These are phyloP conservation scores for Hypoxylon sp. DNA, from an alignment of 2,329 filamentous ascomycete genomes.

Conservation along the genomic window DNA sequence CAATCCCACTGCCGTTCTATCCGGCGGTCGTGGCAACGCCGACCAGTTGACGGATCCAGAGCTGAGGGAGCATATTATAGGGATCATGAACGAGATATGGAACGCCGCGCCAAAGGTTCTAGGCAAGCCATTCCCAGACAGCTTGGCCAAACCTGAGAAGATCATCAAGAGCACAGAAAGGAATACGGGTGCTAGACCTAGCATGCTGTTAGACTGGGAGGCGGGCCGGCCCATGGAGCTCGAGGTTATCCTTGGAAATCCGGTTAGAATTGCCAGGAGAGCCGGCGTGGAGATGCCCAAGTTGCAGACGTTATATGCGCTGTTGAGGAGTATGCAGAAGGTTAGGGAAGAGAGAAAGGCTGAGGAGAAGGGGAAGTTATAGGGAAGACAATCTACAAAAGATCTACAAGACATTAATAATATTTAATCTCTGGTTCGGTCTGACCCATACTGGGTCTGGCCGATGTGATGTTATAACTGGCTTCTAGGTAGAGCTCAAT, in stretches of 20 bases:
- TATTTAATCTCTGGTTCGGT: not conserved
- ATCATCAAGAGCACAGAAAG: constrained; percentile 74
- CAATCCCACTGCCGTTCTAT: constrained; percentile 79
- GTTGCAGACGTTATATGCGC: constrained; percentile 76
- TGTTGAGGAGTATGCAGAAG: constrained; percentile 74
- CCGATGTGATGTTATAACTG: not conserved
- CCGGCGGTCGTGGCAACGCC: constrained; percentile 74
- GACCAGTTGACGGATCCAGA: constrained; percentile 76
- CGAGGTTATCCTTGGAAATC: constrained; percentile 81
- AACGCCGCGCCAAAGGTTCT: constrained; percentile 74
- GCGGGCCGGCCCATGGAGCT: constrained; percentile 76
- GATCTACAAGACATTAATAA: not conserved
- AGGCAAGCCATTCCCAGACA: constrained; percentile 70
- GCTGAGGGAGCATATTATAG: constrained; percentile 72
- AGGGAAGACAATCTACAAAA: not conserved
- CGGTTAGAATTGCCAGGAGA: constrained; percentile 74
- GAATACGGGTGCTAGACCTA: constrained; percentile 75
- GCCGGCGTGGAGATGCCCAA: constrained; percentile 76
- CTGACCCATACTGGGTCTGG: not conserved
- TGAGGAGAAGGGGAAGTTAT: constrained; percentile 58
- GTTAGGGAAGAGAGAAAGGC: constrained; percentile 62
- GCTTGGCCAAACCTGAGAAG: constrained; percentile 73
- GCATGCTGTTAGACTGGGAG: constrained; percentile 81
- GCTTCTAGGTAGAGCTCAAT: not conserved
- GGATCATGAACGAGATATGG: constrained; percentile 79